A percentile compares a stretch with the other conserved stretches of the same genome.
These are phyloP conservation scores for Rubia yunnanensis DNA, from an alignment of 257 asterid genomes.

Conservation along the genomic window DNA sequence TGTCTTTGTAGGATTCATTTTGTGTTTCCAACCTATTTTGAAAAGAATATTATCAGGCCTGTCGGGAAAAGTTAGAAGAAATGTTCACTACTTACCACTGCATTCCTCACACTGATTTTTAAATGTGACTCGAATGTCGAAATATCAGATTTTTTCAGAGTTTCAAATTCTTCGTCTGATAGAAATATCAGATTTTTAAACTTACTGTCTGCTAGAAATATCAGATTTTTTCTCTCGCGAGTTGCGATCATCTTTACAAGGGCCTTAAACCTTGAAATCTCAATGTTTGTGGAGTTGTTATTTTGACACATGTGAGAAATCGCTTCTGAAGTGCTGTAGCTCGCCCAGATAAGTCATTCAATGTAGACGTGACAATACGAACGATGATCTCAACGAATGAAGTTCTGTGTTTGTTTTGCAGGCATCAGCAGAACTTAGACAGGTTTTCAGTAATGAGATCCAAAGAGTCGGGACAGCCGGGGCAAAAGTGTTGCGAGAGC, in stretches of 20 bases:
- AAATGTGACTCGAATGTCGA: background rate
- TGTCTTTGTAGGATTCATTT: background rate
- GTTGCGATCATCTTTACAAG: too few species aligned
- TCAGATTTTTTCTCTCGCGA: too few species aligned
- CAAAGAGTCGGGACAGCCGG: conserved; percentile 79
- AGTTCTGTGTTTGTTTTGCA: background rate
- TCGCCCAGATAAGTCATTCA: too few species aligned
- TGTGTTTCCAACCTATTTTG: background rate
- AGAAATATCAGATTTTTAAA: too few species aligned
- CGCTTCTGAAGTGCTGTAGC: too few species aligned
- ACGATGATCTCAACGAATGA: background rate
- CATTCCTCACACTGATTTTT: background rate
- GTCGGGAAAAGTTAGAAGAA: background rate
- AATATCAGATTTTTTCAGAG: background rate
- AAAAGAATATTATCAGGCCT: background rate
- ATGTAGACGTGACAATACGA: too few species aligned
- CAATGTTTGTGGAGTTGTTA: too few species aligned
- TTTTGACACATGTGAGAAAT: too few species aligned
- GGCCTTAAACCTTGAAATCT: too few species aligned
- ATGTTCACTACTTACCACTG: background rate
- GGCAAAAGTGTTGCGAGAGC: conserved; percentile 57
- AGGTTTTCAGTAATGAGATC: conserved; percentile 52
- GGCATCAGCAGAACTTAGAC: conserved; percentile 50
- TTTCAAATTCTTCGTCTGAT: too few species aligned
- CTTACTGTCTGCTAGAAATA: too few species aligned